Evolutionary conservation across 139 green algal species (phyloP), one percentile per base, ranked within the genome.

Genomic region (Volvox reticuliferus): DNA sequence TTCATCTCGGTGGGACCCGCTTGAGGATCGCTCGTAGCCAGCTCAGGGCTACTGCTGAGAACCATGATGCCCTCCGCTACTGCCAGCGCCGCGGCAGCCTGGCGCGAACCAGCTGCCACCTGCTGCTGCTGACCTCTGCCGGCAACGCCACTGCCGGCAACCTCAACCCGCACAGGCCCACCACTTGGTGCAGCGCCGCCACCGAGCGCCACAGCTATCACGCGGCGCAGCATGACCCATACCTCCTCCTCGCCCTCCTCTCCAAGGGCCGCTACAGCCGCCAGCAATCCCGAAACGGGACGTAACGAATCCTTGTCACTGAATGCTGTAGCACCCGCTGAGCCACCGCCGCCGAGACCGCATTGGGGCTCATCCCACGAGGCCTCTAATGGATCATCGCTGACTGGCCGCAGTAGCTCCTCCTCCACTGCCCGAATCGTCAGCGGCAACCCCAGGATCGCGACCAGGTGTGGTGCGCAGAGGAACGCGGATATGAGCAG

Each of bases 391-490:
- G 16, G 5, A n/a, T 33, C 71, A 18, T 18, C 28, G 71, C 26
- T n/a, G 71, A 18, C 71, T 13, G 14, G 71, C 28, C 28, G 78
- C 36, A 68, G 19, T 37, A 84, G 37, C 37, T 33, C 36, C 78
- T 71, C 79, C 44, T 86, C 79, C 6, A 37, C 55, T 21, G 79
- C 37, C 17, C 50, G 26, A 28, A 86, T 14, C 50, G 69, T 55
- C 79, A 86, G 79, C 44, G 79, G 79, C 24, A 86, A 24, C 14
- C 79, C 79, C 22, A 86, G 28, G 26, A 86, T 30, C 6, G 79
- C 79, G 28, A 86, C 50, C 79, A 86, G 79, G 79, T 73, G 24
- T 2, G 79, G 50, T n/a, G 79, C 79, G 44, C 79, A 86, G 50
- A 22, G 13, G 44, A 22, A 19, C 33, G 79, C 79, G 12, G 44